A percentile compares a stretch with the other conserved stretches of the same genome.
Evolutionary conservation across 176 grass and related monocot species (phyloP).

Genomic region (Alloteropsis semialata): DNA sequence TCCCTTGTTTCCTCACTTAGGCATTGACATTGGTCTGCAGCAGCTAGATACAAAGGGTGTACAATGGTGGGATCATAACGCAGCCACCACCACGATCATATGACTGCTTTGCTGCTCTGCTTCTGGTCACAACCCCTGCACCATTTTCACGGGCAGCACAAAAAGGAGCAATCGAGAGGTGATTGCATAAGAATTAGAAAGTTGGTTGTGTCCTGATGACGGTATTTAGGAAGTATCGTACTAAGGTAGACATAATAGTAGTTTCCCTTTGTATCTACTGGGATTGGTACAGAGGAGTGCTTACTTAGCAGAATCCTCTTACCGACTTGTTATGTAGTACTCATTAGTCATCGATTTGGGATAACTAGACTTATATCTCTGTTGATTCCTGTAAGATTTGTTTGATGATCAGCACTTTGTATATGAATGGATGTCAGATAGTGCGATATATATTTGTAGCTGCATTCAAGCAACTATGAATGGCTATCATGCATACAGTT

Average conservation of each 20-base stretch:
- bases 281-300: background rate
- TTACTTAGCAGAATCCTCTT: too few species aligned
- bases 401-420: background rate
- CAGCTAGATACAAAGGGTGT: background rate
- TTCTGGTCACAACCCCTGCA: background rate
- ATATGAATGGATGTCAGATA: background rate
- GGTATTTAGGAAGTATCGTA: background rate
- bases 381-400: background rate
- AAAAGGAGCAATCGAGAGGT: background rate
- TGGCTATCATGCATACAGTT: background rate
- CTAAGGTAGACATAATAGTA: background rate
- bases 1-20: background rate
- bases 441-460: background rate
- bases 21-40: background rate
- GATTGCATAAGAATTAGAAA: background rate
- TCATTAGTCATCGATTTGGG: background rate
- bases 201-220: background rate
- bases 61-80: background rate
- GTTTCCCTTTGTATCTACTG: background rate
- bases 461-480: background rate
- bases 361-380: background rate
- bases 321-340: background rate
- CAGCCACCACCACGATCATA: background rate
- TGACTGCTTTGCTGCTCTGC: background rate
- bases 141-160: background rate